Percentiles rank a stretch among this genome's conserved stretches.
Evolutionary conservation across 257 asterid genomes (phyloP).

Genomic region (Penstemon eatonii): DNA sequence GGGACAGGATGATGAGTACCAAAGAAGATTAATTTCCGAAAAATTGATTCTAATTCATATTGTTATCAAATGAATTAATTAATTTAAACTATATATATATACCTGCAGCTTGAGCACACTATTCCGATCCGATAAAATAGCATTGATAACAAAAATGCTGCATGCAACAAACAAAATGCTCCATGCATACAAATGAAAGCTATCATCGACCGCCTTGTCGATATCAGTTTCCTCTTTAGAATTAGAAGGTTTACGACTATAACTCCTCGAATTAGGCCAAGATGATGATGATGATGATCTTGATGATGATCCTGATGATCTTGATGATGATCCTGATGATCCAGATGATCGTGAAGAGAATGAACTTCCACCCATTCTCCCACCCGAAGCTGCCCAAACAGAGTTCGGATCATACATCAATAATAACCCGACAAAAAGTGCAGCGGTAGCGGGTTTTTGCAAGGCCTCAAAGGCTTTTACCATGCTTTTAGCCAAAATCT

Average conservation of each 20-base stretch:
- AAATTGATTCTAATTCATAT: too few relatives aligned
- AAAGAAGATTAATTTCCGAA: too few relatives aligned
- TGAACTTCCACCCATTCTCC: conserved; percentile 81
- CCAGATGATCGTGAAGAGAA: conserved; percentile 53
- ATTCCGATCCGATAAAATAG: conserved; percentile 20
- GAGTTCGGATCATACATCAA: conserved; percentile 61
- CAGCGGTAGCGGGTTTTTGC: conserved; percentile 67
- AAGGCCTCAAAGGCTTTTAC: conserved; percentile 48
- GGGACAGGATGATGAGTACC: too few relatives aligned
- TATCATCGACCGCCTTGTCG: conserved; percentile 39
- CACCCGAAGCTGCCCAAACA: conserved; percentile 92
- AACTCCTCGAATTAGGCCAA: conserved; percentile 35
- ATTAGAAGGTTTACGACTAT: conserved; percentile 24
- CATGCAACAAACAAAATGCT: conserved; percentile 57
- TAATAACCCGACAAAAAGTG: conserved; percentile 64
- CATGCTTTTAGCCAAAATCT: conserved; percentile 35
- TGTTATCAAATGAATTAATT: too few relatives aligned
- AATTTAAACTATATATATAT: too few relatives aligned
- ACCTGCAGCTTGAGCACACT: too few relatives aligned
- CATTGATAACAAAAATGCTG: conserved; percentile 77
- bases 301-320: too few relatives aligned
- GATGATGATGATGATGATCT: too few relatives aligned
- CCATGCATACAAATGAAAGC: conserved; percentile 68
- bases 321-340: conserved; percentile 53
- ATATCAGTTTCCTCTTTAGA: too few relatives aligned